Conservation (phyloP, 345 rosid species). For the Gossypium longicalyx region DNA sequence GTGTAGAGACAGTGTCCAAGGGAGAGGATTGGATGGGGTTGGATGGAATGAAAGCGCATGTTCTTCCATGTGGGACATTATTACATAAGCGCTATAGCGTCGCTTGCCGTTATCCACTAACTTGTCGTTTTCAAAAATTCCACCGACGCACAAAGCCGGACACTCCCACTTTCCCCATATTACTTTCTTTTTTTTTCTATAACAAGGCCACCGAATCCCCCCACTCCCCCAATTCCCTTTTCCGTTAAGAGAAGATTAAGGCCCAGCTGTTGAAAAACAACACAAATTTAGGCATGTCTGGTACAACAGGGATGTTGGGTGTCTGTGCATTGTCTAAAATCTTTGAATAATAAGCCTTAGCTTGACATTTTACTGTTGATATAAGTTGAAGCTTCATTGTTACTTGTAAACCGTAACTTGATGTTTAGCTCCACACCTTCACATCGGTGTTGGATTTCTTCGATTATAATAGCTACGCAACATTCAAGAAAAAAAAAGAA, state of each 20-base stretch:
- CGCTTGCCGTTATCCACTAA: conserved; percentile 12
- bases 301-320: conserved; percentile 3
- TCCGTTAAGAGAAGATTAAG: neutral
- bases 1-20: neutral
- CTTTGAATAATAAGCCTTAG: neutral
- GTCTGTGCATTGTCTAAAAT: neutral
- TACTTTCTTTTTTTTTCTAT: neutral
- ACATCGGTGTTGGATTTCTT: neutral
- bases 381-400: neutral
- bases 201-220: neutral
- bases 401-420: neutral
- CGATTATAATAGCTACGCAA: neutral
- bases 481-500: neutral
- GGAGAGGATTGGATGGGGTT: neutral
- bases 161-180: neutral
- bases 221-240: neutral
- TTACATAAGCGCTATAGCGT: neutral
- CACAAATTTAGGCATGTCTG: neutral
- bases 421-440: conserved; percentile 2
- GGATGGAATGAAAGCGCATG: conserved; percentile 7
- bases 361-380: neutral
- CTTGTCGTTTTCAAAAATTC: conserved; percentile 15
- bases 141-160: conserved; percentile 4
- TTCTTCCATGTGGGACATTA: conserved; percentile 3
- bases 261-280: neutral